Evolutionary conservation across 1,284 basidiomycete genomes (phyloP), one percentile per base, ranked within the genome.

Genomic region (Limonomyces culmigenus): DNA sequence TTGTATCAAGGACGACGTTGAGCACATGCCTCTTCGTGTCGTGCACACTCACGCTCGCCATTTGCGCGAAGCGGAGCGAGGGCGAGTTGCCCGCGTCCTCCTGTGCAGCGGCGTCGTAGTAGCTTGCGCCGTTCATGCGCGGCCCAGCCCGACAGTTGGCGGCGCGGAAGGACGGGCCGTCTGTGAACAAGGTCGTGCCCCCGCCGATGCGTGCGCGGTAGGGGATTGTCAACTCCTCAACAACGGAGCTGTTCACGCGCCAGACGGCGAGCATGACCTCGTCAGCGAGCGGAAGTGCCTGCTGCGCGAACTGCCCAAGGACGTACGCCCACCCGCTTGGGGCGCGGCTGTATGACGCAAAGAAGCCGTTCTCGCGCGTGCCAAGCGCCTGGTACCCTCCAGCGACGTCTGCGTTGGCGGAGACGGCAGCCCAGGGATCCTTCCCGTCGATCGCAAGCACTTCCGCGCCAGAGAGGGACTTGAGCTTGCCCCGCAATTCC

Each of bases 281-380:
- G 44, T 75, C 70, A 19, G 49, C 51, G 14, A 74, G 49, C 2
- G 73, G 72, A 17, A 73, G 60, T 2, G 66, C 56, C 43, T 67
- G 61, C 40, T 68, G 65, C 1, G 71, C 72, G 47, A 75, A 76
- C 40, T 74, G 67, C 12, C 72, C 72, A 62, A 74, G 58, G 40
- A 61, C 47, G 43, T 77, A 77, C 3, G 52, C 60, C 70, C 70
- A 74, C 3, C 63, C 62, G 5, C 45, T 44, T 3, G 58, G 47
- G 2, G 47, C 51, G 15, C 47, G 45, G 33, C 53, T 44, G 44
- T 61, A 61, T 37, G 55, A 59, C 17, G 60, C 49, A 47, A 61
- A 62, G 51, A 60, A 61, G 20, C 57, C 58, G 36, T 59, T 59
- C 46, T 74, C 70, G 19, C 70, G 63, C 16, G 68, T 69, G 2